These are phyloP conservation scores for Phytophthora fragariae DNA, from an alignment of 352 stramenopile genomes.

Conservation along the genomic window DNA sequence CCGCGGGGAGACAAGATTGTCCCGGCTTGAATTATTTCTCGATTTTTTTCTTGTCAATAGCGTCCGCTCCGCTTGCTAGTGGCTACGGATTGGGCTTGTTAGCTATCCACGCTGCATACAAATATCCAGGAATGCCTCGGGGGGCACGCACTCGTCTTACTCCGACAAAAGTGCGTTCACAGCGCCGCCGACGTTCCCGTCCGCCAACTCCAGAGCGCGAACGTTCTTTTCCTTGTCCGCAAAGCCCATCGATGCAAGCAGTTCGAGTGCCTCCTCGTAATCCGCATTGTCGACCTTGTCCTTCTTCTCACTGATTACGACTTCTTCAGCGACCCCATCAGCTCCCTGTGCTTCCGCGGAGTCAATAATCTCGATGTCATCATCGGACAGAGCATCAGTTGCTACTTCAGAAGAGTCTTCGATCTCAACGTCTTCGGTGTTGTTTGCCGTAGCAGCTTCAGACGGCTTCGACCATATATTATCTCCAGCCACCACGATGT, in stretches of 20 bases:
- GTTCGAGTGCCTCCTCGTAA: conserved; percentile 49
- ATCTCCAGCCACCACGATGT: conserved; percentile 59
- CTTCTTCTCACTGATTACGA: conserved; percentile 12
- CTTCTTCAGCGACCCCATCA: conserved; percentile 12
- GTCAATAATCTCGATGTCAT: conserved; percentile 56
- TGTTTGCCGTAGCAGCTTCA: conserved; percentile 16
- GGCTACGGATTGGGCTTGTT: neutral
- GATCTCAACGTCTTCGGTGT: conserved; percentile 29
- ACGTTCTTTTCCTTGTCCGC: conserved; percentile 55
- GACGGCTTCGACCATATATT: conserved; percentile 2
- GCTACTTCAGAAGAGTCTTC: conserved; percentile 15
- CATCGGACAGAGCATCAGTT: conserved; percentile 32
- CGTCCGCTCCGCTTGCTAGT: neutral
- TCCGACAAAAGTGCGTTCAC: conserved; percentile 63
- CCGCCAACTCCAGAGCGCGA: conserved; percentile 46
- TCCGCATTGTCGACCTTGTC: neutral
- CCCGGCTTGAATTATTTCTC: neutral
- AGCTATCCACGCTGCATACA: conserved; percentile 14
- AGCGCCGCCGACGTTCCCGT: conserved; percentile 58
- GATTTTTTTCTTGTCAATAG: neutral
- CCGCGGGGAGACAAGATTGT: neutral
- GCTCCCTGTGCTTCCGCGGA: conserved; percentile 35
- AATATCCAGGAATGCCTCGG: conserved; percentile 14
- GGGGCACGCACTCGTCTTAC: conserved; percentile 23
- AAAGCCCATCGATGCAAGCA: conserved; percentile 76